phyloP scores from a whole-genome alignment of 1,139 yeast genomes.

The Taphrina wiesneri region DNA sequence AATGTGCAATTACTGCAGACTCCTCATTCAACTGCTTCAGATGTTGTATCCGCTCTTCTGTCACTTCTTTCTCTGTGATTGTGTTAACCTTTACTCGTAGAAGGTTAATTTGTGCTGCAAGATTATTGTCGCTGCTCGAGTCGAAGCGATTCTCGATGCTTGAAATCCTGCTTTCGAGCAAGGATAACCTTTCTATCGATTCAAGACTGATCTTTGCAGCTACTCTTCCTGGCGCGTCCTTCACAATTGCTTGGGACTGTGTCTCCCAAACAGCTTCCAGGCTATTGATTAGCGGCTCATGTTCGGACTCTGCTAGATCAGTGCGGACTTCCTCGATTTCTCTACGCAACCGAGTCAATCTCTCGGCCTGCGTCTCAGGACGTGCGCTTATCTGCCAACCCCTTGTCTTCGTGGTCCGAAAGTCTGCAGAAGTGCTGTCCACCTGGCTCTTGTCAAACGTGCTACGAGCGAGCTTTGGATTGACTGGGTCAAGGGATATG shows the following conservation, averaged over 20 bases:
- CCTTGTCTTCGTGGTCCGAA: not conserved
- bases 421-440: not conserved
- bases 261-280: not conserved
- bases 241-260: not conserved
- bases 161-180: not conserved
- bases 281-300: not conserved
- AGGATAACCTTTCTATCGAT: not conserved
- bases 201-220: not conserved
- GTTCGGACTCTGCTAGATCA: not conserved
- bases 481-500: not conserved
- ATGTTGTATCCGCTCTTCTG: not conserved
- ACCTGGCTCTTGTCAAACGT: not conserved
- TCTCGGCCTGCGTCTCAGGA: not conserved
- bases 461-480: not conserved
- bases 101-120: conserved; percentile 6
- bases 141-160: not conserved
- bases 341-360: not conserved
- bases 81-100: not conserved
- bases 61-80: not conserved
- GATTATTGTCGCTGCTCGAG: not conserved
- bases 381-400: not conserved
- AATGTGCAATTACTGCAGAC: not conserved
- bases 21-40: not conserved
- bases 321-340: not conserved
- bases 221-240: not conserved